Base-by-base conservation (phyloP, 2,329 filamentous ascomycete species). In the Elsinoe batatas region DNA sequence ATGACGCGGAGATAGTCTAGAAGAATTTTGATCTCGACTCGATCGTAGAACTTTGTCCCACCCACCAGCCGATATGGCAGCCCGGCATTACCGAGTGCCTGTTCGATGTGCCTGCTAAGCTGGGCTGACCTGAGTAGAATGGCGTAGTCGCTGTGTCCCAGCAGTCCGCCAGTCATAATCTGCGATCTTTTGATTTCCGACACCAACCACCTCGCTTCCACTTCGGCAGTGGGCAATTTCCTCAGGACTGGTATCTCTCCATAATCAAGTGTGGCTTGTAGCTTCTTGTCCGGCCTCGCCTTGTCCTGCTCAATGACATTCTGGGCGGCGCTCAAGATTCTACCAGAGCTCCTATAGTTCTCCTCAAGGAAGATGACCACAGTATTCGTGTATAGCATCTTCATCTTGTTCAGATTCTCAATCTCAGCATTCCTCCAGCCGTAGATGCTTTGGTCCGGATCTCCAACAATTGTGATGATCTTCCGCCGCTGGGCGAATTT, bases 371-470 rank as follows among this genome's bases (percentile, higher is more conserved):
- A 83, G 43, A 96, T 82, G 57, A 93, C 85, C 3, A 89, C 79
- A 0, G 90, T 93, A 22, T 85, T 79, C 0, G 84, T 84, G 65
- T 87, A 96, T 57, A 88, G 83, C 40, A 75, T 75, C 53, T 89
- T 80, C 76, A 98, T 83, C 2, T 87, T 82, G 61, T 81, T 80
- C 47, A 97, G 76, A 64, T 97, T 98, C 67, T 85, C 85, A 62
- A 91, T 88, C 68, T 98, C 91, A 8, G 93, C 91, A 6, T 89
- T 91, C 17, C 91, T 84, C 77, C 94, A 98, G 17, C 91, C 88
- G 67, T 97, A 98, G 57, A 98, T 98, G 68, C 91, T 96, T 70
- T 98, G 91, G 68, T 98, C 93, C 0, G 93, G 91, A 67, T 98
- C 91, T 33, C 91, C 93, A 3, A 98, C 93, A 58, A 96, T 88